These are phyloP conservation scores for Zygotorulaspora mrakii DNA, from an alignment of 1,139 yeast genomes.

Conservation along the genomic window DNA sequence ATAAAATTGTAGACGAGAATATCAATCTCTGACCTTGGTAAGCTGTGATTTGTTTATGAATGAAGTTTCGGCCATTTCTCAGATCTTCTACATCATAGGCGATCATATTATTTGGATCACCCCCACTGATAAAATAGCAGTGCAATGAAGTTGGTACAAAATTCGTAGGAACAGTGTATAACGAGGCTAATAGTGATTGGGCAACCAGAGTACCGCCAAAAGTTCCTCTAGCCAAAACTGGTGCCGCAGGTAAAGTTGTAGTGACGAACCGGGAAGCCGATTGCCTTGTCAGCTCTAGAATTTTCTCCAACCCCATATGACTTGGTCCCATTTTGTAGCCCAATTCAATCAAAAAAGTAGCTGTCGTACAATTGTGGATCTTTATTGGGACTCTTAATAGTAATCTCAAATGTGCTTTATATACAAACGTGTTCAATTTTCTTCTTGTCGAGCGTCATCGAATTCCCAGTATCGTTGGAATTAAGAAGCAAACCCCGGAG, in stretches of 20 bases:
- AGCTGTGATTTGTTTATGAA: conserved; percentile 56
- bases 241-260: conserved; percentile 35
- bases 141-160: conserved; percentile 51
- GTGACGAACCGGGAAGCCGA: conserved; percentile 24
- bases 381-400: no score
- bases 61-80: conserved; percentile 59
- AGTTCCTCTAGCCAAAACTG: conserved; percentile 62
- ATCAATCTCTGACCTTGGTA: conserved; percentile 50
- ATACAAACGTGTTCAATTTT: no score
- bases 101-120: conserved; percentile 48
- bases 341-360: no score
- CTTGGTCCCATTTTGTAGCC: conserved; percentile 7
- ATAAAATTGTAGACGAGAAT: conserved; percentile 53
- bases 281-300: conserved; percentile 21
- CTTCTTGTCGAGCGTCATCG: no score
- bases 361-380: no score
- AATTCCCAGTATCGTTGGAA: no score
- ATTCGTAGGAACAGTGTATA: conserved; percentile 43
- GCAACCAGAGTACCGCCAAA: conserved; percentile 80
- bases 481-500: no score
- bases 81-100: conserved; percentile 56
- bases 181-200: conserved; percentile 65
- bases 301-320: conserved; percentile 17
- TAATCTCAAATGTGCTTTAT: no score
- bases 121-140: conserved; percentile 50